These are phyloP conservation scores for Holtermannia corniformis DNA, from an alignment of 768 basidiomycete species.

Conservation along the genomic window DNA sequence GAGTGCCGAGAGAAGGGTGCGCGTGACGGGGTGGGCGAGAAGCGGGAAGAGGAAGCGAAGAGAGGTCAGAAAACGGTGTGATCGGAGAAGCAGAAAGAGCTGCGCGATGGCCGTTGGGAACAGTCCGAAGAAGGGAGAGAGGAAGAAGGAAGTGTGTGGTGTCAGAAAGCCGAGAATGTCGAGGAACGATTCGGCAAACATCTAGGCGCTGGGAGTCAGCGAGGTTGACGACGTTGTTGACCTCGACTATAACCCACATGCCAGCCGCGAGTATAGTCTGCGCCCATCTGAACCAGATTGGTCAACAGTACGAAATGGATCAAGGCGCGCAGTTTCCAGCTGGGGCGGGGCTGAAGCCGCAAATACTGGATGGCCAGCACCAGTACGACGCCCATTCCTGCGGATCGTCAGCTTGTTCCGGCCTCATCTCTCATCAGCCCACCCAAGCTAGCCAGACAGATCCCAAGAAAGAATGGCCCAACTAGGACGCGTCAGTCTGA, in stretches of 20 bases:
- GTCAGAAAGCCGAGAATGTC: constrained; percentile 9
- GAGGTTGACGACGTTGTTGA: not conserved
- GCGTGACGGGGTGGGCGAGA: constrained; percentile 6
- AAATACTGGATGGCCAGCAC: constrained; percentile 23
- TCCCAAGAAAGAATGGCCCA: constrained; percentile 29
- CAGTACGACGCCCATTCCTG: constrained; percentile 25
- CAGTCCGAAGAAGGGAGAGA: constrained; percentile 23
- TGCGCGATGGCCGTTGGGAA: constrained; percentile 23
- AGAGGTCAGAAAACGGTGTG: constrained; percentile 18
- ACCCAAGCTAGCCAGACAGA: constrained; percentile 19
- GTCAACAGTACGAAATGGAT: constrained; percentile 10
- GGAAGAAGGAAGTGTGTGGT: constrained; percentile 15
- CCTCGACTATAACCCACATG: constrained; percentile 5
- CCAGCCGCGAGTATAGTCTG: constrained; percentile 19
- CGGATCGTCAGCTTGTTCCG: constrained; percentile 1
- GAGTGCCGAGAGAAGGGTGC: constrained; percentile 2
- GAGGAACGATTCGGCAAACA: constrained; percentile 21
- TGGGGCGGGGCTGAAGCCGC: not conserved
- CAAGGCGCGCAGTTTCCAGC: constrained; percentile 8
- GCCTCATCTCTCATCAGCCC: not conserved
- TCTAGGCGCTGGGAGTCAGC: constrained; percentile 4
- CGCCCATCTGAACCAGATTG: constrained; percentile 13
- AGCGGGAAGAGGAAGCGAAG: constrained; percentile 17
- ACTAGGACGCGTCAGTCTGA: too few relatives aligned
- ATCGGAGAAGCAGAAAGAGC: constrained; percentile 20